Evolutionary conservation across 1,284 basidiomycete genomes (phyloP).

Genomic region (Puccinia novopanici): DNA sequence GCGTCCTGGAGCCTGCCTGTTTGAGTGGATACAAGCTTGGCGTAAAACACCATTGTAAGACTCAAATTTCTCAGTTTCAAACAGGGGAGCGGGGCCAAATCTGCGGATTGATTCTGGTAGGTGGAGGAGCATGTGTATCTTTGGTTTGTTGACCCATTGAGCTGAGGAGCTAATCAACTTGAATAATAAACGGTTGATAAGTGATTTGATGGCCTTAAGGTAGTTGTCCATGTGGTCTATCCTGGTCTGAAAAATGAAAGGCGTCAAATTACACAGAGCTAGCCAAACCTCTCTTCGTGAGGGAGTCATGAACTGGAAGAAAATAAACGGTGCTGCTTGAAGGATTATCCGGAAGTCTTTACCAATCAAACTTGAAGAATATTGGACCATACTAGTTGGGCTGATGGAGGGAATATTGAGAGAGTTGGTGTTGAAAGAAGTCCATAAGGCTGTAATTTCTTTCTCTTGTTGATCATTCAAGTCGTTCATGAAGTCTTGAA

Average conservation of each 20-base stretch:
- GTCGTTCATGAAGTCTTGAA: not conserved
- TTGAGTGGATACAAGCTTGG: slow-evolving; percentile 12
- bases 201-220: slow-evolving; percentile 23
- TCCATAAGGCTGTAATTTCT: not conserved
- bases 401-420: no score
- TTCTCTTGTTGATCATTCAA: not conserved
- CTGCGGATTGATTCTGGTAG: slow-evolving; percentile 50
- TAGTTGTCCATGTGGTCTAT: slow-evolving; percentile 57
- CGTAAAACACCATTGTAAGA: slow-evolving; percentile 13
- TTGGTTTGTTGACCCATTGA: no score
- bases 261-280: slow-evolving; percentile 58
- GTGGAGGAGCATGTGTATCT: slow-evolving; percentile 8
- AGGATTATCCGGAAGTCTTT: slow-evolving; percentile 60
- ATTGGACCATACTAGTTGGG: slow-evolving; percentile 56
- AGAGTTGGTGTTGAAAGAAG: not conserved
- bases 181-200: slow-evolving; percentile 58
- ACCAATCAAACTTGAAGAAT: slow-evolving; percentile 59
- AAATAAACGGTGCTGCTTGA: slow-evolving; percentile 60
- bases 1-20: not conserved
- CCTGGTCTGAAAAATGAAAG: slow-evolving; percentile 60
- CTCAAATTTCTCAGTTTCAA: slow-evolving; percentile 10
- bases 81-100: slow-evolving; percentile 1
- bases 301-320: slow-evolving; percentile 56
- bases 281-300: slow-evolving; percentile 58
- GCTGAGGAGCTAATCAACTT: slow-evolving; percentile 56